Base-by-base conservation (phyloP, 1,284 basidiomycete genomes). In the Cutaneotrichosporon sp. region DNA sequence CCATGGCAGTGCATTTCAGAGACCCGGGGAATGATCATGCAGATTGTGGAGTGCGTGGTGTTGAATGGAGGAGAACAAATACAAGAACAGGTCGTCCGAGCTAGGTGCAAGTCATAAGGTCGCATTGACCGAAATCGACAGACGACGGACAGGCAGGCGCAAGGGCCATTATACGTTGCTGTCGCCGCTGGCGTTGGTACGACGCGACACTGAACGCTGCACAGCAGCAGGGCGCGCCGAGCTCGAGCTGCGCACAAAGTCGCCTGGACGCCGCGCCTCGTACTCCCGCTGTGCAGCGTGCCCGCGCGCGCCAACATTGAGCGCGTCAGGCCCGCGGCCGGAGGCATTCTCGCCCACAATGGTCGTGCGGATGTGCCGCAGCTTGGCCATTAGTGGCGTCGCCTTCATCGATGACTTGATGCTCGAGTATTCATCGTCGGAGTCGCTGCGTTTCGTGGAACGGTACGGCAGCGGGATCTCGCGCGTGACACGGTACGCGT, bases 401-500 rank as follows among this genome's bases (percentile, higher is more conserved):
- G 42, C 5, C 49, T 40, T 38, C 34, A n/a, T n/a, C 31, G 51
- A 13, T n/a, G 42, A 16, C 49, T 51, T 59, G 11, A 31, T 36
- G 30, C 21, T 6, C 9, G n/a, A 26, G 50, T 30, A n/a, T 22
- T 74, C 72, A 47, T 72, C 71, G 34, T 72, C 71, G 3, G 34
- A 46, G 49, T 68, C 73, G 51, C 65, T 64, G 5, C 68, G 69
- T 14, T 70, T 58, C 51, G 51, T 34, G 10, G 72, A 67, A 21
- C 74, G 65, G 64, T 79, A 79, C 1, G 77, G 77, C 31, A 79
- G 64, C 0, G 76, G 76, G 31, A 79, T 73, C 58, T 78, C 77
- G 21, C 76, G 69, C 6, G 77, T 78, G 30, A 75, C 71, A 61
- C 70, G 63, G 64, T 68, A 67, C 13, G 59, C 62, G 46, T 69